phyloP scores from a whole-genome alignment of 1,284 basidiomycete genomes.

The Microbotryum lychnidis-dioicae region DNA sequence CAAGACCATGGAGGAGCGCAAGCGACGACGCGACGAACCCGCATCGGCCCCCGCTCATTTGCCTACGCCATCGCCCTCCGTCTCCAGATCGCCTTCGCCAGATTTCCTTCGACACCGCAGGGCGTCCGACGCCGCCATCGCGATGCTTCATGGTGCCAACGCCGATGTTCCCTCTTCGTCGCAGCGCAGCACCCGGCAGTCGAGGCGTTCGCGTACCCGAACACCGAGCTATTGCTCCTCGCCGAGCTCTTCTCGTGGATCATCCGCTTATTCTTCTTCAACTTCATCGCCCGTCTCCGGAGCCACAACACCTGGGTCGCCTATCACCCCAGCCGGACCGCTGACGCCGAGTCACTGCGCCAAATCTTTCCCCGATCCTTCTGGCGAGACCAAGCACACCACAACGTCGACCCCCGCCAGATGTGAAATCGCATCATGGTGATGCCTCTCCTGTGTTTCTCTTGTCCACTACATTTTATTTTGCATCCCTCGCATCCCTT shows the following conservation, averaged over 20 bases:
- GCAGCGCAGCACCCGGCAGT: constrained; percentile 4
- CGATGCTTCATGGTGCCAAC: constrained; percentile 20
- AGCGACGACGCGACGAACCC: constrained; percentile 25
- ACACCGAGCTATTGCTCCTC: constrained; percentile 18
- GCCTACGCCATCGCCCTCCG: constrained; percentile 18
- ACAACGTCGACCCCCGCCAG: background rate
- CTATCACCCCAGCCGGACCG: constrained; percentile 23
- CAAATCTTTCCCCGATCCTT: background rate
- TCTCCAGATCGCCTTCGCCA: constrained; percentile 27
- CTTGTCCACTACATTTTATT: no score
- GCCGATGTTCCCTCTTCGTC: constrained; percentile 10
- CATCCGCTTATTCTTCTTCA: constrained; percentile 13
- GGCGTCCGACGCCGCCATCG: constrained; percentile 28
- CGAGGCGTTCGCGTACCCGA: constrained; percentile 1
- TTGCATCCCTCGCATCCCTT: no score
- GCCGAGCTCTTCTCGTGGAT: constrained; percentile 18
- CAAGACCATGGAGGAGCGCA: constrained; percentile 26
- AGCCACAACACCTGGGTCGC: constrained; percentile 16
- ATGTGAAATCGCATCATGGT: background rate
- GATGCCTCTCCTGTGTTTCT: background rate
- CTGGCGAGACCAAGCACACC: background rate
- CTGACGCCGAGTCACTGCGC: constrained; percentile 13
- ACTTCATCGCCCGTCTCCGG: constrained; percentile 15
- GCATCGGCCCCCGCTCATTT: background rate
- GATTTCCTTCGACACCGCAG: constrained; percentile 25